Evolutionary conservation across 192 early-diverging fungal species (phyloP), one percentile per base, ranked within the genome.

Genomic region (Backusella mclennaniae): DNA sequence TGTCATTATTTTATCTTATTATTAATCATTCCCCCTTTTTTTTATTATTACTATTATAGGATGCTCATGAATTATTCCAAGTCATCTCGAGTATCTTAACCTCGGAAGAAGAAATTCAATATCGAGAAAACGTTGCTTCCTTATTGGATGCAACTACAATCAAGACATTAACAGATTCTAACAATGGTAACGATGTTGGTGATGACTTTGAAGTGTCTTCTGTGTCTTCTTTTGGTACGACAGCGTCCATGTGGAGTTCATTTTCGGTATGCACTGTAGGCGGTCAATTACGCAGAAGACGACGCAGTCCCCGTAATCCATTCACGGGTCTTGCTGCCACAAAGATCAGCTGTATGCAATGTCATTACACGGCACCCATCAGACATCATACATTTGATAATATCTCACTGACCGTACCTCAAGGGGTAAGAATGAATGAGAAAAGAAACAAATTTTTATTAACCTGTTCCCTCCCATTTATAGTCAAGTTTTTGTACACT

Each of bases 1-100:
- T 19, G 19, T 49, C 17, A n/a, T 21, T 49, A 8, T 49, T n/a
- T n/a, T 49, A 11, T 1, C n/a, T 49, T n/a, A n/a, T 7, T 49
- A 49, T 19, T 49, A 49, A 49, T 49, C 15, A 49, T 19, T 19
- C 3, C 46, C 19, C 46, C 46, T 17, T 56, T 71, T 15, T 11
- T 35, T 72, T 44, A n/a, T 67, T 23, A 12, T 35, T 14, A n/a
- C 14, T 53, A 49, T 26, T 49, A 56, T 86, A 96, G 89, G 95
- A 97, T 79, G 95, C 95, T 4, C 95, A 97, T 78, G 95, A 97
- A 81, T 87, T 95, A 21, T 92, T 96, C 53, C 92, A 95, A 77
- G 87, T 95, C 1, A 91, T 97, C 3, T 93, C 94, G 8, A 90
- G 88, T 15, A 85, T 89, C 35, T 76, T 97, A 5, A 90, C 91